A percentile compares a stretch with the other conserved stretches of the same genome.
Evolutionary conservation across 257 asterid genomes (phyloP).

Genomic region (Gentiana straminea): DNA sequence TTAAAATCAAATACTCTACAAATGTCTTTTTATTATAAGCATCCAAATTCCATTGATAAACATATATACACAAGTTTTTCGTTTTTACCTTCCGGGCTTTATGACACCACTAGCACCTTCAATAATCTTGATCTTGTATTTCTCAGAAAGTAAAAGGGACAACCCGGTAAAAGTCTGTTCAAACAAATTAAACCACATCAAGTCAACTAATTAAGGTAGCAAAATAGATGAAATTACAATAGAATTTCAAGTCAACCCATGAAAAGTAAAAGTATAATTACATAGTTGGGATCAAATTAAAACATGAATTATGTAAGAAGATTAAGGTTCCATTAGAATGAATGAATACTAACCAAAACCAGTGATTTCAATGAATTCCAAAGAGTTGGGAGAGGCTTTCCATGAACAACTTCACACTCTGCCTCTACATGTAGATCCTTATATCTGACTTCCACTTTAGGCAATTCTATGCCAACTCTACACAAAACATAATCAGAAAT

Average conservation of each 20-base stretch:
- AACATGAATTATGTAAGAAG: slow-evolving; percentile 3
- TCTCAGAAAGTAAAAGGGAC: slow-evolving; percentile 41
- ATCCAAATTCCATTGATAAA: not conserved
- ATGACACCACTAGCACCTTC: slow-evolving; percentile 49
- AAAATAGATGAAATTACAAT: not conserved
- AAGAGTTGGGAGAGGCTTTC: slow-evolving; percentile 65
- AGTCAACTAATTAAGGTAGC: not conserved
- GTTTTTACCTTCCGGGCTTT: slow-evolving; percentile 53
- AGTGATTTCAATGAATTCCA: slow-evolving; percentile 58
- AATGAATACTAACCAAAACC: slow-evolving; percentile 27
- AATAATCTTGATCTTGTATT: slow-evolving; percentile 38
- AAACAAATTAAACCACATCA: not conserved
- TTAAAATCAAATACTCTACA: slow-evolving; percentile 1
- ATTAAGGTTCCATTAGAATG: slow-evolving; percentile 4
- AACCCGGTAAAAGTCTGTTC: slow-evolving; percentile 37
- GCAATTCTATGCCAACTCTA: slow-evolving; percentile 53
- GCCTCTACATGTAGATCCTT: slow-evolving; percentile 34
- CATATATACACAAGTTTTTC: not conserved
- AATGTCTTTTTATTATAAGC: not conserved
- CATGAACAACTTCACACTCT: slow-evolving; percentile 55
- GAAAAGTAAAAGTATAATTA: not conserved
- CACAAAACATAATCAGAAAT: slow-evolving; percentile 7
- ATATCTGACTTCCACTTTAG: slow-evolving; percentile 58
- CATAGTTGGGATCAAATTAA: not conserved
- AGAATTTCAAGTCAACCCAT: not conserved